A percentile compares a stretch with the other conserved stretches of the same genome.
Evolutionary conservation across 2,329 filamentous ascomycete species (phyloP).

Genomic region (Xylariaceae sp.): DNA sequence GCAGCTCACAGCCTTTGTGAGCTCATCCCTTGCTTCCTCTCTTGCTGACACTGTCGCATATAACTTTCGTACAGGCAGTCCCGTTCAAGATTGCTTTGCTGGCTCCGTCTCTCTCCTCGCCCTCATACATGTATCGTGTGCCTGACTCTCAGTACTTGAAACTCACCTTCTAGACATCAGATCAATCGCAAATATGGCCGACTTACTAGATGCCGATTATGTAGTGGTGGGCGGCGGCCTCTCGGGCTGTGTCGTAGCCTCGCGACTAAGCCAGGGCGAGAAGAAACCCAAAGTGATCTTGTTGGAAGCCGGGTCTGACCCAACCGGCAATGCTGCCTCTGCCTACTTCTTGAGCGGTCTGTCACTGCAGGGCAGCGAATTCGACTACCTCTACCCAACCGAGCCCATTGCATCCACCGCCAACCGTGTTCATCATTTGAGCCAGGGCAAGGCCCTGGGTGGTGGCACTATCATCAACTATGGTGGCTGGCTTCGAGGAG

Average conservation of each 20-base stretch:
- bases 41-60: too few species aligned
- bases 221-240: constrained; percentile 27
- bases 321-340: constrained; percentile 17
- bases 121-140: too few species aligned
- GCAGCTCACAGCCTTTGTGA: too few species aligned
- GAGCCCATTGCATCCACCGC: constrained; percentile 17
- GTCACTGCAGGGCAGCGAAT: constrained; percentile 18
- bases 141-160: too few species aligned
- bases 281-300: constrained; percentile 20
- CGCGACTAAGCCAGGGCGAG: constrained; percentile 20
- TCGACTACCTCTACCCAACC: constrained; percentile 23
- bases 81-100: too few species aligned
- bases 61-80: too few species aligned
- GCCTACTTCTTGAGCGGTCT: constrained; percentile 20
- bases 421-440: constrained; percentile 18
- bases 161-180: too few species aligned
- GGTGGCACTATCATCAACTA: constrained; percentile 25
- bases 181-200: constrained; percentile 9
- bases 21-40: too few species aligned
- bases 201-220: constrained; percentile 20
- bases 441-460: constrained; percentile 22
- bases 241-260: constrained; percentile 22
- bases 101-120: too few species aligned
- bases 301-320: constrained; percentile 24
- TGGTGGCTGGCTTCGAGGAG: constrained; percentile 25